These are phyloP conservation scores for Periglandula ipomoeae DNA, from an alignment of 2,329 filamentous ascomycete species.

Conservation along the genomic window DNA sequence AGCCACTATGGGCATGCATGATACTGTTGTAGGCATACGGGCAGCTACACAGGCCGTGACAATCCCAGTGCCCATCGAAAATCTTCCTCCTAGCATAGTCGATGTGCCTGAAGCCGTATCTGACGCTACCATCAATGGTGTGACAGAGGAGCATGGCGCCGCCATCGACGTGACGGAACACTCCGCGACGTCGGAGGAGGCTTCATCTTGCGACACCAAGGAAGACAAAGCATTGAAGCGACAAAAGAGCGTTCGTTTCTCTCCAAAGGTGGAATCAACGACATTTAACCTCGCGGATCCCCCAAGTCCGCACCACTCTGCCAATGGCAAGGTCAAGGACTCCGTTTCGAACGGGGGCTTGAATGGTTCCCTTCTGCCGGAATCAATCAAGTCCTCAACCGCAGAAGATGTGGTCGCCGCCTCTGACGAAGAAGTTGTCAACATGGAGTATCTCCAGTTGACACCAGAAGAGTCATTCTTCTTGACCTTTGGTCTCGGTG, in stretches of 20 bases:
- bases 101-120: neutral
- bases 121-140: neutral
- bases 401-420: neutral
- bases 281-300: constrained; percentile 47
- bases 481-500: constrained; percentile 70
- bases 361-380: neutral
- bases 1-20: neutral
- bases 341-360: neutral
- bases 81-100: neutral
- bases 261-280: constrained; percentile 55
- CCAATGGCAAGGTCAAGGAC: constrained; percentile 12
- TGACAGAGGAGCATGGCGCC: neutral
- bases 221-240: constrained; percentile 25
- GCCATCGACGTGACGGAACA: neutral
- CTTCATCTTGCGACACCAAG: constrained; percentile 12
- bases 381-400: neutral
- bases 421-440: constrained; percentile 21
- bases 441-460: constrained; percentile 82
- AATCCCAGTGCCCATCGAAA: neutral
- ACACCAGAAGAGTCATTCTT: constrained; percentile 90
- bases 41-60: neutral
- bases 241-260: constrained; percentile 62
- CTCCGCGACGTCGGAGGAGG: neutral
- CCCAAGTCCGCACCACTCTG: constrained; percentile 33
- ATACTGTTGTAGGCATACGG: neutral